phyloP scores from a whole-genome alignment of 192 early-diverging fungal genomes.

The Linnemannia hyalina region DNA sequence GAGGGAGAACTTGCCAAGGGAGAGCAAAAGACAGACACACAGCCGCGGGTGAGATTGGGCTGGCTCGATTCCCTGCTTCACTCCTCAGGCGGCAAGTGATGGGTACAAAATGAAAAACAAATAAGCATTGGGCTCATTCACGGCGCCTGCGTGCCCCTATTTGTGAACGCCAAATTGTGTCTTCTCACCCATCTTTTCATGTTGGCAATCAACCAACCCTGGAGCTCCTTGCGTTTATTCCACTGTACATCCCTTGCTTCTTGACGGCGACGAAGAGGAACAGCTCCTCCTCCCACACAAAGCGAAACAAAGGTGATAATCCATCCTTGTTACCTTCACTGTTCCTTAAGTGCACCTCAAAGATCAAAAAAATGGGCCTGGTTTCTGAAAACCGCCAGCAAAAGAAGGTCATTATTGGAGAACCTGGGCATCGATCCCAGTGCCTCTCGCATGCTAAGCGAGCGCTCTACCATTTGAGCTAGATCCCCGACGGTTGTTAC shows the following conservation, averaged over 20 bases:
- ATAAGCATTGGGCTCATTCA: neutral
- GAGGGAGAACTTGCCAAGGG: neutral
- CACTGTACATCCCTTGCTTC: too few relatives aligned
- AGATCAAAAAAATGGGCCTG: neutral
- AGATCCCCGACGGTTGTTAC: too few relatives aligned
- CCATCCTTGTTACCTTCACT: too few relatives aligned
- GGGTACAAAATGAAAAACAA: neutral
- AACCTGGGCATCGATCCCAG: constrained; percentile 6
- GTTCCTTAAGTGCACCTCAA: neutral
- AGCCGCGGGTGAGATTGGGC: neutral
- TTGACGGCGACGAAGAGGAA: too few relatives aligned
- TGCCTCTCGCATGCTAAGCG: constrained; percentile 2
- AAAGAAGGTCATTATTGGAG: neutral
- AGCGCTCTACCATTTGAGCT: neutral
- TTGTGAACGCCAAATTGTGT: neutral
- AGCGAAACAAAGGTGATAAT: too few relatives aligned
- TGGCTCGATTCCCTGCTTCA: neutral
- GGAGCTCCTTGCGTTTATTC: too few relatives aligned
- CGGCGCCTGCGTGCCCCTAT: neutral
- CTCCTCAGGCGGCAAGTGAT: neutral
- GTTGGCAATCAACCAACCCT: neutral
- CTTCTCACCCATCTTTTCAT: neutral
- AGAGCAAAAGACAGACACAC: neutral
- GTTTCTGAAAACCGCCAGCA: neutral
- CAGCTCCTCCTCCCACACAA: too few relatives aligned